Conservation (phyloP, 179 eudicot species). For the Actinidia arguta region DNA sequence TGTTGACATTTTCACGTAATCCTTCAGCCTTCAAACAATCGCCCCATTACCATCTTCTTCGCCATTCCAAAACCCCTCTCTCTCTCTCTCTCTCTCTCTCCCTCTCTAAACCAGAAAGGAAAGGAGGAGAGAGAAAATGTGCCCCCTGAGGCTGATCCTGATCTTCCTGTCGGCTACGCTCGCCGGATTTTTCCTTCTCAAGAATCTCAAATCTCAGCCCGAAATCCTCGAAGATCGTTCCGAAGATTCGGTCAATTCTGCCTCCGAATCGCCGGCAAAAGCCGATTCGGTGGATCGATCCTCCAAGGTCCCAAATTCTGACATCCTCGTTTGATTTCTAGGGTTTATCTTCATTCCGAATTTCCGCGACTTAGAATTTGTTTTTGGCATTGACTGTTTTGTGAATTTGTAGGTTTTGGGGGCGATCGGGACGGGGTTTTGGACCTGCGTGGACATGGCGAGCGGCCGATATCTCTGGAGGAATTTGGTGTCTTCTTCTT, state of each 20-base stretch:
- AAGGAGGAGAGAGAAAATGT: slow-evolving; percentile 37
- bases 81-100: background rate
- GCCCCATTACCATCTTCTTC: background rate
- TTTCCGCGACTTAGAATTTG: background rate
- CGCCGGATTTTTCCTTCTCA: slow-evolving; percentile 60
- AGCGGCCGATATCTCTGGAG: slow-evolving; percentile 72
- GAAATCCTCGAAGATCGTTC: slow-evolving; percentile 11
- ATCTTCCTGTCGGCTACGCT: slow-evolving; percentile 66
- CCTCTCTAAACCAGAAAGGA: background rate
- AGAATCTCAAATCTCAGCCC: slow-evolving; percentile 51
- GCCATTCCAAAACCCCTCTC: background rate
- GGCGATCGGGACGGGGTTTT: slow-evolving; percentile 41
- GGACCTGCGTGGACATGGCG: slow-evolving; percentile 71
- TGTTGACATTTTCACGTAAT: background rate
- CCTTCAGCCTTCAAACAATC: background rate
- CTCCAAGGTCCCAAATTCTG: slow-evolving; percentile 28
- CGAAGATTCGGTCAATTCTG: slow-evolving; percentile 12
- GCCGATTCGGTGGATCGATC: slow-evolving; percentile 6
- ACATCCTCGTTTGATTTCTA: background rate
- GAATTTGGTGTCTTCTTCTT: slow-evolving; percentile 41
- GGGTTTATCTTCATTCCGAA: slow-evolving; percentile 1
- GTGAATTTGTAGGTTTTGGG: slow-evolving; percentile 36
- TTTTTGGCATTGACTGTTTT: background rate
- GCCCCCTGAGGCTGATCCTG: slow-evolving; percentile 57
- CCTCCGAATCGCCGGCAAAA: slow-evolving; percentile 14